phyloP scores from a whole-genome alignment of 2,329 filamentous ascomycete species.

The Talaromyces sp. region DNA sequence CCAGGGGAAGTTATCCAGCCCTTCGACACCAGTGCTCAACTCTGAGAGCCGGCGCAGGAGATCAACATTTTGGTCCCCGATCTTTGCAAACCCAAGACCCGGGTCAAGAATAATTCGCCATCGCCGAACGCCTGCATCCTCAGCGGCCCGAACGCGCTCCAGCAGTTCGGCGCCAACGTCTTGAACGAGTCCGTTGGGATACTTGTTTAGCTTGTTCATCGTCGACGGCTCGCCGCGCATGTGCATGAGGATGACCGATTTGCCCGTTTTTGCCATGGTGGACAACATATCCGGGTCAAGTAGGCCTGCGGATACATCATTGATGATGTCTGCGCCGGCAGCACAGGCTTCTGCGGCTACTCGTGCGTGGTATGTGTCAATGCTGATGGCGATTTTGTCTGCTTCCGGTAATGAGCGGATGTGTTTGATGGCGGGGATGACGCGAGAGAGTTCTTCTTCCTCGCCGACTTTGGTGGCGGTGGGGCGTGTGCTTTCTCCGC shows the following conservation, averaged over 20 bases:
- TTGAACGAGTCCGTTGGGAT: slow-evolving; percentile 62
- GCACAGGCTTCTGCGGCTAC: slow-evolving; percentile 73
- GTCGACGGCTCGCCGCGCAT: slow-evolving; percentile 84
- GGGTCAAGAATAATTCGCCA: slow-evolving; percentile 97
- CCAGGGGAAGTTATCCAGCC: slow-evolving; percentile 68
- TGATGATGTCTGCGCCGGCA: slow-evolving; percentile 86
- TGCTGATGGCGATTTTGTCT: slow-evolving; percentile 64
- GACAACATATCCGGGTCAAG: slow-evolving; percentile 77
- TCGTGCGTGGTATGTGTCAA: slow-evolving; percentile 86
- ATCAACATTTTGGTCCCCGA: slow-evolving; percentile 71
- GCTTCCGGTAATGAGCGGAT: slow-evolving; percentile 65
- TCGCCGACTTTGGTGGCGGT: slow-evolving; percentile 62
- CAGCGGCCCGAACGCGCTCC: slow-evolving; percentile 66
- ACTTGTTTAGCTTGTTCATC: slow-evolving; percentile 67
- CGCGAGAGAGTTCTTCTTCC: slow-evolving; percentile 69
- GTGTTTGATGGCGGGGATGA: slow-evolving; percentile 71
- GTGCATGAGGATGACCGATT: slow-evolving; percentile 82
- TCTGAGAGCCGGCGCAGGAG: slow-evolving; percentile 64
- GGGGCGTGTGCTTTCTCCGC: slow-evolving; percentile 88
- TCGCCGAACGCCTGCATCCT: slow-evolving; percentile 74
- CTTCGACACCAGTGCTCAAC: slow-evolving; percentile 43
- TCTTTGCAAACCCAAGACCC: slow-evolving; percentile 91
- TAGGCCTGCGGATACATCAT: slow-evolving; percentile 81
- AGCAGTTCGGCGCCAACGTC: slow-evolving; percentile 65
- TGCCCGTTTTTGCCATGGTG: slow-evolving; percentile 70